Base-by-base conservation (phyloP, 2,329 filamentous ascomycete species). In the Dendrostoma leiphaemia region DNA sequence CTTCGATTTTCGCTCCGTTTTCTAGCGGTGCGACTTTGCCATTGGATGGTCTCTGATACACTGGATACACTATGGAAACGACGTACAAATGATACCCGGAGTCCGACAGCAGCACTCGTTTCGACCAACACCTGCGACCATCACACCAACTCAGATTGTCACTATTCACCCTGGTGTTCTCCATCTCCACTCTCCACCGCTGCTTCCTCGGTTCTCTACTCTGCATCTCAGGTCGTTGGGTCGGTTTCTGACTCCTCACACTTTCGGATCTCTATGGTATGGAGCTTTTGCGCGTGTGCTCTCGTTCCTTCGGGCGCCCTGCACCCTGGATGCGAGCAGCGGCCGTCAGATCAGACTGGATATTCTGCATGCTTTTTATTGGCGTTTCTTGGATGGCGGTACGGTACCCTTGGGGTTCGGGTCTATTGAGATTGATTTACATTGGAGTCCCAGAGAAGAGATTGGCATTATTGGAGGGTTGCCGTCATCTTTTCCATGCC, bases 71-170 rank as follows among this genome's bases (percentile, higher is more conserved):
- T 40, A 45, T 29, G 53, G 51, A 56, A 60, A 53, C 51, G 37
- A 56, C 47, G 10, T 44, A 49, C 46, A 56, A 51, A 59, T 56
- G 61, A 64, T 64, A 63, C 62, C 61, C 61, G 59, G 61, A 62
- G 61, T 51, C 43, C 53, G 53, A 61, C 58, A 59, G 32, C 53
- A 53, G 44, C 31, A 35, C 13, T 41, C 37, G n/a, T n/a, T n/a
- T n/a, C n/a, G n/a, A n/a, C n/a, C n/a, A n/a, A n/a, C 38, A 41
- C 10, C 13, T 23, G 10, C 15, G 21, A 24, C 38, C 21, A 8
- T 34, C 26, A n/a, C 32, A 34, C 47, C n/a, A 23, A 34, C 31
- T 43, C 48, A n/a, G 23, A 23, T 13, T 54, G 31, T 32, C 28
- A 34, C 34, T 35, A 4, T 15, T 34, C 23, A 31, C 31, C 41